These are phyloP conservation scores for Rachicladosporium sp. DNA, from an alignment of 2,329 filamentous ascomycete genomes.

Conservation along the genomic window DNA sequence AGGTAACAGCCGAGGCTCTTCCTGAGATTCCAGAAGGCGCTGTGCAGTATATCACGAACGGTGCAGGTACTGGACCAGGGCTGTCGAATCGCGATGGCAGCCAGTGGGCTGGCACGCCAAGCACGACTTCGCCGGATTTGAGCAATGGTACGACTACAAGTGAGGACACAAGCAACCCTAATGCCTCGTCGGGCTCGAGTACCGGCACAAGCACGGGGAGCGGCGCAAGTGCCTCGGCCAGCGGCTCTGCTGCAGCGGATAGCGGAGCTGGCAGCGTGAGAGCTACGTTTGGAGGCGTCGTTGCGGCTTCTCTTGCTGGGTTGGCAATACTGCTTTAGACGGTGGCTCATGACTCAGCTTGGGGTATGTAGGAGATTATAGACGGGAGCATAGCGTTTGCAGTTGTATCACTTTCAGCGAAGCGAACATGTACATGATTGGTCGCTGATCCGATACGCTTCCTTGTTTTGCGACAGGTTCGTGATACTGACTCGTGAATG, in stretches of 20 bases:
- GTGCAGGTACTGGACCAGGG: slow-evolving; percentile 45
- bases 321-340: not conserved
- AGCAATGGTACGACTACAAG: slow-evolving; percentile 20
- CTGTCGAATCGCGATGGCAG: slow-evolving; percentile 36
- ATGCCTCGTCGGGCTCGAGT: slow-evolving; percentile 7
- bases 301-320: slow-evolving; percentile 1
- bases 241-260: not conserved
- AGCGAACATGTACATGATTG: no score
- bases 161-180: slow-evolving; percentile 11
- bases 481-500: no score
- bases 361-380: no score
- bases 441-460: no score
- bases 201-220: slow-evolving; percentile 10
- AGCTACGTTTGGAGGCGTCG: slow-evolving; percentile 3
- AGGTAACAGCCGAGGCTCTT: slow-evolving; percentile 38
- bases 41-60: slow-evolving; percentile 42
- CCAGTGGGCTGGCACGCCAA: slow-evolving; percentile 37
- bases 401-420: no score
- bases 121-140: slow-evolving; percentile 33
- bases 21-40: slow-evolving; percentile 45
- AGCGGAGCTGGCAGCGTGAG: slow-evolving; percentile 1
- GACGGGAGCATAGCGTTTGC: no score
- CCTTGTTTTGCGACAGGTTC: no score
- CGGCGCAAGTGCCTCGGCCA: slow-evolving; percentile 3
- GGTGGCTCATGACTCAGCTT: no score